Evolutionary conservation across 331 rosid genomes (phyloP), one percentile per base, ranked within the genome.

Genomic region (Quercus tomentella): DNA sequence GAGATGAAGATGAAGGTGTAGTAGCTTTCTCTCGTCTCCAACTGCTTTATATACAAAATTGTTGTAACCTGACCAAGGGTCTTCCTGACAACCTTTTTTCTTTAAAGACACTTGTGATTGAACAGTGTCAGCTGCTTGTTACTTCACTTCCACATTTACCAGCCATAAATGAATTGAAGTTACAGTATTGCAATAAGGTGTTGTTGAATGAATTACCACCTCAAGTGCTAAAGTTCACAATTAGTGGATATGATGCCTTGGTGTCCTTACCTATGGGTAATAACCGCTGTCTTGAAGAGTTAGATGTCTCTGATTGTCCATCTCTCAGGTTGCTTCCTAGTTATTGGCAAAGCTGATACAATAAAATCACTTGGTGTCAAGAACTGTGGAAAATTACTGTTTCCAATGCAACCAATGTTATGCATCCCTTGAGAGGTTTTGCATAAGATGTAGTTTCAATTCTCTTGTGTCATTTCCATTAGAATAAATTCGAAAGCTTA

Each of bases 251-350:
- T 75, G 68, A 68, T 56, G 55, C 76, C n/a, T 26, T 57, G 30
- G 62, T 65, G 56, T 74, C 54, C 20, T 55, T 52, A 4, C 45
- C 75, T 20, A 28, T 8, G 51, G 72, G 37, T 35, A 70, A 4
- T 16, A 75, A 41, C 58, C 57, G 17, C 49, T 56, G 56, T 22
- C 26, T 80, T 66, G 75, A 67, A 75, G 74, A 67, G 61, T 67
- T 80, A 51, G 17, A 74, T 58, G 68, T 80, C 76, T 68, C 71
- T 2, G 49, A 30, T 43, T 80, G 84, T 23, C 71, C 65, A 58
- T 58, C 75, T 41, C 56, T 68, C 28, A 17, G 22, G 10, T 5
- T 30, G 17, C 63, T 74, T 75, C 79, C 84, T 23, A 28, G 61
- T 55, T 55, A 41, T 31, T 66, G 76, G 60, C 69, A 66, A 74